Base-by-base conservation (phyloP, 106 monocot species). In the Iris macrosiphon region DNA sequence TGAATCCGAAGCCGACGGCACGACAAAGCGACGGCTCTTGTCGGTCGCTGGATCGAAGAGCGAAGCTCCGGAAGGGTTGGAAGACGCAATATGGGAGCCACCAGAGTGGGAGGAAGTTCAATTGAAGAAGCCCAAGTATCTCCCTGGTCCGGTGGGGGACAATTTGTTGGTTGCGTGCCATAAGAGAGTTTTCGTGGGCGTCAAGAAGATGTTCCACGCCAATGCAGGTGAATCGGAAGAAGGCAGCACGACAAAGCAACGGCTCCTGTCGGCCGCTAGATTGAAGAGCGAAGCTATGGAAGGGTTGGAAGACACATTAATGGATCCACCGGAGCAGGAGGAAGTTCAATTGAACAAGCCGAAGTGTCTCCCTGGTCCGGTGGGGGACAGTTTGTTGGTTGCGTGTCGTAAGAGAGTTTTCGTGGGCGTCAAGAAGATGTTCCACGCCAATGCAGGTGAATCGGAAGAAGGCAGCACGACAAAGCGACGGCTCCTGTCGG, bases 351-450 rank as follows among this genome's bases (percentile, higher is more conserved):
- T 6, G 4, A 9, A 17, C 7, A 6, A 3, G 15, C 49, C 49
- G 1, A 59, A 31, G 37, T 78, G 50, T 69, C 63, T 75, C 23
- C 68, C 63, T 7, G 69, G 64, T 20, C 57, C 69, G 9, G 51
- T 55, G 8, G 75, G 63, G 17, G 78, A 67, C 61, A 45, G 55
- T 1, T 41, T 78, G 22, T 49, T 41, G 12, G n/a, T n/a, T n/a
- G 32, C 27, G n/a, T 72, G 72, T 59, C 56, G 67, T 1, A 45
- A 57, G 12, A 53, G 61, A 32, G 41, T 72, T 7, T 10, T 77
- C 10, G 71, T 89, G 25, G 84, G 71, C 6, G 55, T 84, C 45
- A 76, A 40, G 68, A 89, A 77, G 62, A 57, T 51, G 12, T 59
- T 39, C 12, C 41, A 48, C 45, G 24, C 31, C 13, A 33, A 49